Evolutionary conservation across 805 yeast species (phyloP).

Genomic region (Lachancea dasiensis): DNA sequence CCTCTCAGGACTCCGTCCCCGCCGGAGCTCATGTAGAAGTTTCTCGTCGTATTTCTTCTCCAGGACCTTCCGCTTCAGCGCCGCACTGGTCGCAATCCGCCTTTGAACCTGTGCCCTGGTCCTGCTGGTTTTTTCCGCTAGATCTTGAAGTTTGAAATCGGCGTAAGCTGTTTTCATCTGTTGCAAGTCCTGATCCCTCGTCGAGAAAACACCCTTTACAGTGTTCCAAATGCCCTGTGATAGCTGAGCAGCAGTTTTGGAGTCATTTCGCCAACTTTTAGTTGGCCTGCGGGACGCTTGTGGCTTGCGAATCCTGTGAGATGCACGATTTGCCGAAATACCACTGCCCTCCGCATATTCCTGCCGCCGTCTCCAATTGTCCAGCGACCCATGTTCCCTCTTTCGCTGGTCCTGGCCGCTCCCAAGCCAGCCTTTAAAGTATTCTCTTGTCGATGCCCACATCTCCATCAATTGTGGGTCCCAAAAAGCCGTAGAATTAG

Average conservation of each 20-base stretch:
- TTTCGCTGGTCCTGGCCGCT: constrained; percentile 16
- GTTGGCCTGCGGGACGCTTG: background rate
- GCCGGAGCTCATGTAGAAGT: constrained; percentile 22
- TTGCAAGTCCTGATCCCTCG: constrained; percentile 18
- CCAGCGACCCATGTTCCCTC: constrained; percentile 19
- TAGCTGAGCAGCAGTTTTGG: background rate
- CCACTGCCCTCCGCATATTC: background rate
- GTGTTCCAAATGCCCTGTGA: constrained; percentile 7
- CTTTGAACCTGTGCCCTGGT: constrained; percentile 9
- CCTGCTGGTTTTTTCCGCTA: constrained; percentile 2
- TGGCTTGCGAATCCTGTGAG: constrained; percentile 2
- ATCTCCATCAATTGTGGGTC: background rate
- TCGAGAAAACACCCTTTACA: constrained; percentile 17
- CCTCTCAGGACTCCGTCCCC: constrained; percentile 14
- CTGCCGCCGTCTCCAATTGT: constrained; percentile 8
- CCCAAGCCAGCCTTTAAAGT: constrained; percentile 7
- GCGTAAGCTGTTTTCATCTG: constrained; percentile 20
- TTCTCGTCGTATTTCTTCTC: constrained; percentile 27
- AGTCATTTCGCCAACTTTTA: background rate
- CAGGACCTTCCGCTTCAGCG: constrained; percentile 23
- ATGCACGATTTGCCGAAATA: constrained; percentile 3
- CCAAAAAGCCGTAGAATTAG: background rate
- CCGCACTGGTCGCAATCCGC: constrained; percentile 24
- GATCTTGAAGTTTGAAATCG: constrained; percentile 7
- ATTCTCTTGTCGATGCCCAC: constrained; percentile 4